Conservation (phyloP, 2,329 filamentous ascomycete genomes). For the Fusarium coicis region DNA sequence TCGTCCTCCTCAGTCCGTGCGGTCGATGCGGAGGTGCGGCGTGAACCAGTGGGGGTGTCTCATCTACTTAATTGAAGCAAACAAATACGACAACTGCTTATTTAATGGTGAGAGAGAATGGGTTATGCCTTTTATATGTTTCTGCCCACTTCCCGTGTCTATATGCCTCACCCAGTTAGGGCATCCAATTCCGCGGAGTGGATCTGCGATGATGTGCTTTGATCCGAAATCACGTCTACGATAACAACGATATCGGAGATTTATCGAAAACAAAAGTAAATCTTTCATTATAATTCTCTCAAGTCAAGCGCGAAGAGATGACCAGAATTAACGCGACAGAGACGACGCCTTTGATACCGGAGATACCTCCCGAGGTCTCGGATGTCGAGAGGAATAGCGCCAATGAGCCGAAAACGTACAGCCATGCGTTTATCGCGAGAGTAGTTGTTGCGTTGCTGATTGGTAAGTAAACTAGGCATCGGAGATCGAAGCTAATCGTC, state of each 20-base stretch:
- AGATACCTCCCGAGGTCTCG: background rate
- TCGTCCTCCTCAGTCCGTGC: background rate
- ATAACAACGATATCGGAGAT: background rate
- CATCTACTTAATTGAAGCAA: background rate
- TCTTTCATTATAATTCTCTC: background rate
- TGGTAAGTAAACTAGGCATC: rapidly evolving
- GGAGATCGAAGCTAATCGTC: rapidly evolving
- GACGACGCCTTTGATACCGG: background rate
- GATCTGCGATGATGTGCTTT: constrained; percentile 1
- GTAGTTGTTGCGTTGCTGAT: background rate
- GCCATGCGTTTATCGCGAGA: background rate
- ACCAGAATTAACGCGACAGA: background rate
- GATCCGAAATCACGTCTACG: background rate
- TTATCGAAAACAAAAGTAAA: background rate
- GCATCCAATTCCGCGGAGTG: background rate
- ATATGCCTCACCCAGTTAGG: background rate
- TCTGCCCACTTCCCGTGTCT: background rate
- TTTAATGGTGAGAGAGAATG: rapidly evolving
- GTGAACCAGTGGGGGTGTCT: background rate
- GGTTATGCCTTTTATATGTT: background rate
- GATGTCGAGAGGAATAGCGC: background rate
- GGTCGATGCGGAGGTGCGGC: background rate
- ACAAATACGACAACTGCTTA: background rate
- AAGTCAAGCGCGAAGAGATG: rapidly evolving
- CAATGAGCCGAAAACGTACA: background rate